Base-by-base conservation (phyloP, 331 rosid species). In the Phaseolus coccineus region DNA sequence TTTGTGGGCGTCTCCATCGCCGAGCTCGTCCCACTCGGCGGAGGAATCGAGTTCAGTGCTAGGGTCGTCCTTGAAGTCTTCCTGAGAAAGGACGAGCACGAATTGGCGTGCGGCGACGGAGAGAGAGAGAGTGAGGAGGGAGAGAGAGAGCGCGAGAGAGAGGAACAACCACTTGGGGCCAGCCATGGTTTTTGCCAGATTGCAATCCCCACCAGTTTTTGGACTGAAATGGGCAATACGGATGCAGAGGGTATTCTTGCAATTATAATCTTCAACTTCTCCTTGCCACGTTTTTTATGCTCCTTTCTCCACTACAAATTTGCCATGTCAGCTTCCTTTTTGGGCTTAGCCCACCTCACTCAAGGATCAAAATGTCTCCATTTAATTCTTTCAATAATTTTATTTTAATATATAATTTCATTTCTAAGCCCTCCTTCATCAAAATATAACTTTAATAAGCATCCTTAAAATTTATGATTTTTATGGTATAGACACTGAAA, bases 21-120 rank as follows among this genome's bases (percentile, higher is more conserved):
- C 92, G 77, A 96, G 90, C 74, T 91, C 99, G 63, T 96, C 99
- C 99, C 97, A 96, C 70, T 96, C 98, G 59, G 89, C 78, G 66
- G 87, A 53, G 69, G 91, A 83, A 39, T 91, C 96, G 3, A 90
- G 78, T 56, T 91, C 94, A 73, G 88, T 2, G 61, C 94, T 47
- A 13, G 81, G 62, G 46, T 93, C 97, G 74, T 85, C 92, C 56
- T 85, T 84, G 92, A 89, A 77, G 76, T 95, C 96, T 30, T 93
- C 98, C 69, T 85, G 91, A 0, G 99, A 85, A 70, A 95, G 89
- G 50, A 93, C 85, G 40, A 95, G 91, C 66, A 95, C 87, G 72
- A 83, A 85, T 30, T 89, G 91, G 13, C 96, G 91, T 3, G 96
- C 94, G 64, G 59, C 22, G 79, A 87, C 79, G 68, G 90, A 80